phyloP scores from a whole-genome alignment of 2,329 filamentous ascomycete genomes.

The Colletotrichum tabaci region DNA sequence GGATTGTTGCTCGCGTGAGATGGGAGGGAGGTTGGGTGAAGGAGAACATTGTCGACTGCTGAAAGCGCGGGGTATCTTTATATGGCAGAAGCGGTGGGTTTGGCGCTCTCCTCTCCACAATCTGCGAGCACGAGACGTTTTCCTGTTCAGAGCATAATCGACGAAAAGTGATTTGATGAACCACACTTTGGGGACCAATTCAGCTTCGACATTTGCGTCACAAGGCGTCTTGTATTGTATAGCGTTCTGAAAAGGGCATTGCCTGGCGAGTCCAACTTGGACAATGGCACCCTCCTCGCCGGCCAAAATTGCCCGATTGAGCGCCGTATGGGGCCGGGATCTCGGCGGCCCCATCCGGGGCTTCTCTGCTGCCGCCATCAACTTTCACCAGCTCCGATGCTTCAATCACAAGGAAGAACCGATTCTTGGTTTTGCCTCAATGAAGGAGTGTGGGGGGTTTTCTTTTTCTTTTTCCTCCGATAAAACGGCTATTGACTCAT shows the following conservation, averaged over 20 bases:
- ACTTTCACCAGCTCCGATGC: neutral
- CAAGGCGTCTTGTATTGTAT: neutral
- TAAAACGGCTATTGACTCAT: no score
- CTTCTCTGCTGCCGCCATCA: neutral
- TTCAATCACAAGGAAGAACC: no score
- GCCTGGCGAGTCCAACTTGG: neutral
- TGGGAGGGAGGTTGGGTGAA: no score
- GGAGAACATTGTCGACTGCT: neutral
- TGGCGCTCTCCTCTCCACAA: slow-evolving; percentile 10
- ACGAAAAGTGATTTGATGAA: no score
- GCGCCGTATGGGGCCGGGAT: slow-evolving; percentile 27
- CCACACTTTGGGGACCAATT: no score
- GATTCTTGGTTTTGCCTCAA: no score
- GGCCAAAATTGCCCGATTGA: slow-evolving; percentile 30
- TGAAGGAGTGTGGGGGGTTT: no score
- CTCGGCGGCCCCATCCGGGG: slow-evolving; percentile 6
- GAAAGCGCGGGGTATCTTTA: slow-evolving; percentile 30
- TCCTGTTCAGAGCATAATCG: neutral
- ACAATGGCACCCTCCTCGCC: neutral
- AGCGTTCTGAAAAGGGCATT: slow-evolving; percentile 8
- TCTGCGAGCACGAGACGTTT: neutral
- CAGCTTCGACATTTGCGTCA: no score
- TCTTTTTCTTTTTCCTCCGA: no score
- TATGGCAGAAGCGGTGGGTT: neutral
- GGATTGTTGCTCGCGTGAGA: neutral